These are phyloP conservation scores for Cryptococcus sp. DNA, from an alignment of 1,284 basidiomycete species.

Conservation along the genomic window DNA sequence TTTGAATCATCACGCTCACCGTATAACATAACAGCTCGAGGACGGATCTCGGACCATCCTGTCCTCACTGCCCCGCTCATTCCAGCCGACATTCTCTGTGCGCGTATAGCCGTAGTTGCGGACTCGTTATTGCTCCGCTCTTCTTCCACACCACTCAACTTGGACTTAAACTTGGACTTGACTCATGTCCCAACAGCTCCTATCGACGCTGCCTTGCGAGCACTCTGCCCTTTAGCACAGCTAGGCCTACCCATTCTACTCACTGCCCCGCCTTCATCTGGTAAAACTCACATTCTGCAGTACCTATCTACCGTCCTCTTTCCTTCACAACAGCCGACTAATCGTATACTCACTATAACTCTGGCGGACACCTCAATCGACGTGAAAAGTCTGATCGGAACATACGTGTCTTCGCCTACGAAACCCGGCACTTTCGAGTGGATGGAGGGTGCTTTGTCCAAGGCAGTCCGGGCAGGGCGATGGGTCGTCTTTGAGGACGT, in stretches of 20 bases:
- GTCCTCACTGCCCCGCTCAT: slow-evolving; percentile 3
- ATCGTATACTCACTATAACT: slow-evolving; percentile 73
- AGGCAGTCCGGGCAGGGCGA: slow-evolving; percentile 84
- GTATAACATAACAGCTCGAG: slow-evolving; percentile 11
- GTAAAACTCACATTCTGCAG: slow-evolving; percentile 80
- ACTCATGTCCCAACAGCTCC: slow-evolving; percentile 69
- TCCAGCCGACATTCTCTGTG: slow-evolving; percentile 58
- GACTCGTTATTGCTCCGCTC: slow-evolving; percentile 27
- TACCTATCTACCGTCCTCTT: slow-evolving; percentile 69
- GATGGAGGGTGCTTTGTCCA: slow-evolving; percentile 91
- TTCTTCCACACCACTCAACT: slow-evolving; percentile 56
- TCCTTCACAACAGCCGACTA: slow-evolving; percentile 57
- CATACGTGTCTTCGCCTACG: slow-evolving; percentile 84
- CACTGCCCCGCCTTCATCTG: slow-evolving; percentile 83
- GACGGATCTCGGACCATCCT: neutral
- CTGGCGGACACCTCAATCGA: slow-evolving; percentile 94
- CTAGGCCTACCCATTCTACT: slow-evolving; percentile 77
- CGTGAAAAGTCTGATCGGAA: slow-evolving; percentile 89
- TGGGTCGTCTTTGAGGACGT: slow-evolving; percentile 96
- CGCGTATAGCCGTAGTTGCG: slow-evolving; percentile 23
- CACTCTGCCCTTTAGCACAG: slow-evolving; percentile 67
- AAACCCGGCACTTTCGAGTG: slow-evolving; percentile 91
- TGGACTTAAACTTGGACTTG: slow-evolving; percentile 48
- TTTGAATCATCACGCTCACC: neutral
- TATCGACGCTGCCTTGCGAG: slow-evolving; percentile 62